Base-by-base conservation (phyloP, 805 yeast species). In the Metschnikowia lochheadii region DNA sequence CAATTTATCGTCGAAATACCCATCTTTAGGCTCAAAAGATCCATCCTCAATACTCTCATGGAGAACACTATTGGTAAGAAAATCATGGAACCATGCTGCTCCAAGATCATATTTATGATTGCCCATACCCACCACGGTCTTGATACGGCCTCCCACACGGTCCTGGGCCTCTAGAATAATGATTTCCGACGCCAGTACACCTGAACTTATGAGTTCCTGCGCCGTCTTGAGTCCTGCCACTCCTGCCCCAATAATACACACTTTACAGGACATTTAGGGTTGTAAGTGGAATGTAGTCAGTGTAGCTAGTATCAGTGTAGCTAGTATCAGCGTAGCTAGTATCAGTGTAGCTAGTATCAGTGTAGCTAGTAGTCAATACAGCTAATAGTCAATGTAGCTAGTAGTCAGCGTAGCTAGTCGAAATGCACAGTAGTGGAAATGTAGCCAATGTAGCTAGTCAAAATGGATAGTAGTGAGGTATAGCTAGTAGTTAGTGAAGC, bases 31-130 rank as follows among this genome's bases (percentile, higher is more conserved):
- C 4, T 38, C 42, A 20, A 54, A 57, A 20, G 49, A 18, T 11
- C 63, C 63, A 40, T 54, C 56, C 8, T 55, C 55, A 7, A 64
- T 65, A 6, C 73, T 82, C 49, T 77, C 79, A 40, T 78, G 75
- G 58, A 88, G 84, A 20, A 87, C 69, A 2, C 77, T 76, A 63
- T 90, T 90, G 33, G 78, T 73, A 37, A 89, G 67, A 0, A 90
- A 81, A 56, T 89, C 96, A 62, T 90, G 97, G 62, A 87, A 87
- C 97, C 97, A 90, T 4, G 90, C 80, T 0, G 96, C 96, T 0
- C 97, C 97, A n/a, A 89, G 56, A 63, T 89, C 96, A 39, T 52
- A 52, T 58, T 85, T 84, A 2, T 67, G 60, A 26, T 59, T 51
- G 2, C 65, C 64, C 6, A 56, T 36, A n/a, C 51, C 52, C 23